A percentile compares a stretch with the other conserved stretches of the same genome.
phyloP scores from a whole-genome alignment of 179 eudicot genomes.

The Amaranthus tricolor region DNA sequence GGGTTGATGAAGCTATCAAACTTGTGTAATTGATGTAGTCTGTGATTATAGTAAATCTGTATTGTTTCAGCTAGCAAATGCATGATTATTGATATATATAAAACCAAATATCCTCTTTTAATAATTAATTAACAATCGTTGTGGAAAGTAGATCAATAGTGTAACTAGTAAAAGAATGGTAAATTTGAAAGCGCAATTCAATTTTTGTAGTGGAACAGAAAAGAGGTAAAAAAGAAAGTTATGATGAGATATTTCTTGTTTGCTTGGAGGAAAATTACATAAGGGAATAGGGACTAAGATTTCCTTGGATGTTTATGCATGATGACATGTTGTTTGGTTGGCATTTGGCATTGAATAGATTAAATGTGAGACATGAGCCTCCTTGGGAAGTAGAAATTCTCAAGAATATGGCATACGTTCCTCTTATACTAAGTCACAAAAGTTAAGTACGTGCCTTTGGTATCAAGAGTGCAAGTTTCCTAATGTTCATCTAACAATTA shows the following conservation, averaged over 20 bases:
- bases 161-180: background rate
- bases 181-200: background rate
- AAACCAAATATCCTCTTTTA: background rate
- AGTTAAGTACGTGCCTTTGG: too few relatives aligned
- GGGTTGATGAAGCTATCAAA: slow-evolving; percentile 1
- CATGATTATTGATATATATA: background rate
- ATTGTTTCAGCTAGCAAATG: background rate
- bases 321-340: too few relatives aligned
- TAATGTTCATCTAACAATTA: too few relatives aligned
- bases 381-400: too few relatives aligned
- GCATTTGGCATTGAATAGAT: too few relatives aligned
- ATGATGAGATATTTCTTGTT: background rate
- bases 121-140: background rate
- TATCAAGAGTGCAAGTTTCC: too few relatives aligned
- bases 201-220: background rate
- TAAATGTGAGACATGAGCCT: too few relatives aligned
- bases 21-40: background rate
- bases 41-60: background rate
- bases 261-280: too few relatives aligned
- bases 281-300: background rate
- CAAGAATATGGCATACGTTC: too few relatives aligned
- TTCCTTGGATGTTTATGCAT: background rate
- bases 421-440: too few relatives aligned
- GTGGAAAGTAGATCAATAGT: background rate
- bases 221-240: background rate